Evolutionary conservation across 208 protist species (phyloP).

Genomic region (Angomonas deanei): DNA sequence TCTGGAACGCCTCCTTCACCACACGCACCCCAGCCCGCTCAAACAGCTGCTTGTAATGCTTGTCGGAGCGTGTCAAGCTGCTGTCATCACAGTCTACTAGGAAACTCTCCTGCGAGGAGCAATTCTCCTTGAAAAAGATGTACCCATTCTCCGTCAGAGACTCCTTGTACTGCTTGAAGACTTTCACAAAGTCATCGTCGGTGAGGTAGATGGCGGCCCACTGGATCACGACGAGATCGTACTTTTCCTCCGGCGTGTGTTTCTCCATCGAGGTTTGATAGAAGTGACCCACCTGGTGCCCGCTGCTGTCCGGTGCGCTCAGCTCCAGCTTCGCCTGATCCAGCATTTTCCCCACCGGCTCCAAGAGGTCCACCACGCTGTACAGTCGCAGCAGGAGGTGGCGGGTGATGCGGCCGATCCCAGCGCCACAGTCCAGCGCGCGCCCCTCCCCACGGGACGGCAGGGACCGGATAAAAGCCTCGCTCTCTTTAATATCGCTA

Average conservation of each 20-base stretch:
- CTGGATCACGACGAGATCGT: conserved; percentile 91
- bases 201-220: conserved; percentile 92
- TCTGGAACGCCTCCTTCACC: conserved; percentile 59
- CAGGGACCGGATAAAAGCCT: conserved; percentile 58
- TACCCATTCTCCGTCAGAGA: conserved; percentile 74
- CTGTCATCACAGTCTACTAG: conserved; percentile 88
- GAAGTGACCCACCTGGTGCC: conserved; percentile 63
- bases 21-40: conserved; percentile 50
- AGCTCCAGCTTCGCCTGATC: conserved; percentile 80
- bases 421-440: conserved; percentile 87
- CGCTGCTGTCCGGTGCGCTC: conserved; percentile 9
- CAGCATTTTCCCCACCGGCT: conserved; percentile 85
- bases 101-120: conserved; percentile 33
- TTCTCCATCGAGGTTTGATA: conserved; percentile 82
- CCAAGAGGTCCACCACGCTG: conserved; percentile 69
- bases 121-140: conserved; percentile 93
- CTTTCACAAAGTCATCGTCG: conserved; percentile 87
- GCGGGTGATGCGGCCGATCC: conserved; percentile 89
- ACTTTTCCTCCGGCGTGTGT: conserved; percentile 43
- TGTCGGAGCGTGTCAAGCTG: conserved; percentile 80
- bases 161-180: conserved; percentile 68
- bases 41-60: conserved; percentile 86
- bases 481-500: conserved; percentile 60
- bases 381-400: conserved; percentile 66
- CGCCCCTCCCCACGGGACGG: conserved; percentile 45